Evolutionary conservation across 805 yeast genomes (phyloP).

Genomic region (Kazachstania viticola): DNA sequence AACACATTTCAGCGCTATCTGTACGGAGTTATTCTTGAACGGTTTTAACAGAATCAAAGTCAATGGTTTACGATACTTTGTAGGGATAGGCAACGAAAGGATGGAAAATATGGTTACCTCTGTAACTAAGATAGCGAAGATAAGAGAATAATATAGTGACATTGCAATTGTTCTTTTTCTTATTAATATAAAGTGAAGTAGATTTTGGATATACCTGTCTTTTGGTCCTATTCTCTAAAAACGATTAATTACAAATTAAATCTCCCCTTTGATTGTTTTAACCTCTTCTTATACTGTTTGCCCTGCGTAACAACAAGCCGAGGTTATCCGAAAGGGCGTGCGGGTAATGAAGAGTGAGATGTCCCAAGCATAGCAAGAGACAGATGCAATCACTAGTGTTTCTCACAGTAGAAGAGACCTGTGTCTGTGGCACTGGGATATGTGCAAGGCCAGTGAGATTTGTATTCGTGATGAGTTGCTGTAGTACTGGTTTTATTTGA

Average conservation of each 20-base stretch:
- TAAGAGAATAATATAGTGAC: conserved; percentile 29
- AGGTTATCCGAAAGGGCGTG: too few relatives aligned
- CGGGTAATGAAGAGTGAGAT: too few relatives aligned
- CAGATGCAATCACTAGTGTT: too few relatives aligned
- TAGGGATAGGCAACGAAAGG: conserved; percentile 79
- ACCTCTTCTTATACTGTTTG: too few relatives aligned
- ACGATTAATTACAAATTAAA: too few relatives aligned
- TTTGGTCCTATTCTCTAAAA: too few relatives aligned
- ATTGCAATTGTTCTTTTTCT: too few relatives aligned
- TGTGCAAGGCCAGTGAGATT: not conserved
- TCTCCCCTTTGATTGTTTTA: too few relatives aligned
- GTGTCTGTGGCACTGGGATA: not conserved
- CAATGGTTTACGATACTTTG: conserved; percentile 55
- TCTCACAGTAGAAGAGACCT: not conserved
- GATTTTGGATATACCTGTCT: too few relatives aligned
- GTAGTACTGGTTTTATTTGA: not conserved
- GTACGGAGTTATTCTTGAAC: conserved; percentile 58
- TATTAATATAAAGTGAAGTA: too few relatives aligned
- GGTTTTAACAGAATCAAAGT: conserved; percentile 55
- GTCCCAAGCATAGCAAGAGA: too few relatives aligned
- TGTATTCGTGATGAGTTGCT: not conserved
- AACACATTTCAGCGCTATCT: conserved; percentile 68
- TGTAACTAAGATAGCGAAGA: conserved; percentile 61
- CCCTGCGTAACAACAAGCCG: too few relatives aligned
- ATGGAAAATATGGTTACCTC: conserved; percentile 75